Conservation (phyloP, 441 rosid genomes). For the Lepidium campestre region DNA sequence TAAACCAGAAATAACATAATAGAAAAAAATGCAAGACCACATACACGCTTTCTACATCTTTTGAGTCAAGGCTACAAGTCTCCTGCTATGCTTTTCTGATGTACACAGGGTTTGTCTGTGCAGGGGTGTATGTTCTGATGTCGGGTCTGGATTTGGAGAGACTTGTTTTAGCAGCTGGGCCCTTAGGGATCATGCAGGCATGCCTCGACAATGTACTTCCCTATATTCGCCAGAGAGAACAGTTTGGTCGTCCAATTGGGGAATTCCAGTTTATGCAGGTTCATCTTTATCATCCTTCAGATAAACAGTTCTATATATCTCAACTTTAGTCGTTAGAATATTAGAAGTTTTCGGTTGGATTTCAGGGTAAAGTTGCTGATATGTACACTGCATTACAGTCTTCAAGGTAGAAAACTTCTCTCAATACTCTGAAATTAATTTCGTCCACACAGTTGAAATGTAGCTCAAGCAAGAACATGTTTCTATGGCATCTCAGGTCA, state of each 20-base stretch:
- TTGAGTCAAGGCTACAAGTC: not conserved
- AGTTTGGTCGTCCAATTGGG: conserved; percentile 89
- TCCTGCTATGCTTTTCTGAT: not conserved
- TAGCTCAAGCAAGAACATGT: not conserved
- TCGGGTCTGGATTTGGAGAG: conserved; percentile 95
- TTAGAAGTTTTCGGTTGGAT: not conserved
- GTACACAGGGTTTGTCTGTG: conserved; percentile 14
- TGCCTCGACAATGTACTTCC: conserved; percentile 94
- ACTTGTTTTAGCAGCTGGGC: conserved; percentile 91
- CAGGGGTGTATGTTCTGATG: conserved; percentile 96
- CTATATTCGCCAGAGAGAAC: conserved; percentile 72
- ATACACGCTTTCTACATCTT: not conserved
- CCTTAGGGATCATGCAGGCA: conserved; percentile 94
- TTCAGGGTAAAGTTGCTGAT: conserved; percentile 93
- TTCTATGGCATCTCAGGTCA: conserved; percentile 50
- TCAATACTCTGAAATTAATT: not conserved
- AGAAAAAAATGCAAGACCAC: not conserved
- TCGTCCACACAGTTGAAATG: not conserved
- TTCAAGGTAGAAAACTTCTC: conserved; percentile 52
- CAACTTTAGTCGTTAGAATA: not conserved
- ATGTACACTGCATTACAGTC: conserved; percentile 91
- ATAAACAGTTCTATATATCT: not conserved
- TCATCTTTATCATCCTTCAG: conserved; percentile 11
- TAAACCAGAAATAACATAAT: not conserved
- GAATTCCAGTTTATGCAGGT: conserved; percentile 96